Evolutionary conservation across 371 early-diverging fungal species (phyloP), one percentile per base, ranked within the genome.

Genomic region (Lichtheimia ramosa): DNA sequence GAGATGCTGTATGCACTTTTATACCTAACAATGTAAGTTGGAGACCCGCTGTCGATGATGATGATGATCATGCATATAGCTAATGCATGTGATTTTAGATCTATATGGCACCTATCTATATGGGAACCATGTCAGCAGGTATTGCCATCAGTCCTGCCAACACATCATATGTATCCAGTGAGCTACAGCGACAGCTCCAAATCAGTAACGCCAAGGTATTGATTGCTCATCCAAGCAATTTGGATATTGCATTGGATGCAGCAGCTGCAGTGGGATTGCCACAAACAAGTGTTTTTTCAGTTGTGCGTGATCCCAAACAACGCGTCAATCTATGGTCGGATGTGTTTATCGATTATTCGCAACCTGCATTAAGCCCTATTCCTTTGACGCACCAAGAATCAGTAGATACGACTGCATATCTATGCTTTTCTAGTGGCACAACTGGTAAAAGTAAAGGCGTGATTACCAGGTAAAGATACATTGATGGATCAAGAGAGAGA

Each of bases 61-160:
- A 24, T 57, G 18, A n/a, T 16, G 28, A 14, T 18, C 24, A 46
- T 43, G 7, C n/a, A 41, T 53, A 8, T 27, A 25, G 16, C n/a
- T 48, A 10, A 34, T 34, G 34, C 34, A 34, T 54, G 14, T 14
- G 2, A 12, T 64, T 12, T 1, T 60, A 79, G 66, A 68, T 68
- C 18, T 51, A 68, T 42, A 64, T 59, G 60, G 20, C 43, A 20
- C 64, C 64, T 3, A 46, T 58, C 14, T 53, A 64, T 24, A 25
- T 61, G 34, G 69, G 69, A n/a, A 54, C 62, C 16, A 48, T 63
- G 43, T 61, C 64, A 10, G 58, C 64, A 25, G 59, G 51, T 41
- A 51, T 88, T 6, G 63, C 83, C 3, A 70, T 85, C 24, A 81
- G 86, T 5, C 76, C 84, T n/a, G 86, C 83, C 43, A 93, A 91